phyloP scores from a whole-genome alignment of 2,329 filamentous ascomycete genomes.

The Aureobasidium sp. region DNA sequence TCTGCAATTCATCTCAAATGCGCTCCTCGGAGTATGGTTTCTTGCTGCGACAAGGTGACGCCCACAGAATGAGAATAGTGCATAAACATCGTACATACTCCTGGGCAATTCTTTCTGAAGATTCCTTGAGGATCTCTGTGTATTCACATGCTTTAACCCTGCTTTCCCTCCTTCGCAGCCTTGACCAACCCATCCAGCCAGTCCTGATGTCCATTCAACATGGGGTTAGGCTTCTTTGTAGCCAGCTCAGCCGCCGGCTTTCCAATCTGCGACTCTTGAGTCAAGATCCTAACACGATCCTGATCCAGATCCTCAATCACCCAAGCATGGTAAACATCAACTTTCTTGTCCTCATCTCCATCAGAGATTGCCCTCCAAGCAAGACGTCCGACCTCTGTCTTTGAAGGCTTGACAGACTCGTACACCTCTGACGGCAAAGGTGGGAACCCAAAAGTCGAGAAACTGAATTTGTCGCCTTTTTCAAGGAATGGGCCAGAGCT shows the following conservation, averaged over 20 bases:
- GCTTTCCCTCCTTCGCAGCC: slow-evolving; percentile 20
- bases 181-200: slow-evolving; percentile 32
- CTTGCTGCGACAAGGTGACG: too few relatives aligned
- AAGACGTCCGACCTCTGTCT: slow-evolving; percentile 19
- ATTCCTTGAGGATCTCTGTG: too few relatives aligned
- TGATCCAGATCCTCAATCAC: slow-evolving; percentile 29
- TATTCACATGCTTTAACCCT: neutral
- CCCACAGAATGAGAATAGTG: too few relatives aligned
- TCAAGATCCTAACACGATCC: slow-evolving; percentile 30
- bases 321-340: slow-evolving; percentile 34
- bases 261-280: slow-evolving; percentile 33
- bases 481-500: slow-evolving; percentile 23
- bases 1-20: too few relatives aligned
- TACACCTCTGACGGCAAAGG: slow-evolving; percentile 26
- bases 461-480: slow-evolving; percentile 28
- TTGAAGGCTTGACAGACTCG: slow-evolving; percentile 21
- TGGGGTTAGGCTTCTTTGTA: slow-evolving; percentile 28
- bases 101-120: too few relatives aligned
- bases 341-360: slow-evolving; percentile 21
- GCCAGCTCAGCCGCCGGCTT: slow-evolving; percentile 25
- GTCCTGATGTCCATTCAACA: slow-evolving; percentile 34
- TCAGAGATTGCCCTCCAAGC: slow-evolving; percentile 23
- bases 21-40: too few relatives aligned
- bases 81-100: too few relatives aligned
- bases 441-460: slow-evolving; percentile 33